phyloP scores from a whole-genome alignment of 192 early-diverging fungal genomes.

The Coemansia sp. region DNA sequence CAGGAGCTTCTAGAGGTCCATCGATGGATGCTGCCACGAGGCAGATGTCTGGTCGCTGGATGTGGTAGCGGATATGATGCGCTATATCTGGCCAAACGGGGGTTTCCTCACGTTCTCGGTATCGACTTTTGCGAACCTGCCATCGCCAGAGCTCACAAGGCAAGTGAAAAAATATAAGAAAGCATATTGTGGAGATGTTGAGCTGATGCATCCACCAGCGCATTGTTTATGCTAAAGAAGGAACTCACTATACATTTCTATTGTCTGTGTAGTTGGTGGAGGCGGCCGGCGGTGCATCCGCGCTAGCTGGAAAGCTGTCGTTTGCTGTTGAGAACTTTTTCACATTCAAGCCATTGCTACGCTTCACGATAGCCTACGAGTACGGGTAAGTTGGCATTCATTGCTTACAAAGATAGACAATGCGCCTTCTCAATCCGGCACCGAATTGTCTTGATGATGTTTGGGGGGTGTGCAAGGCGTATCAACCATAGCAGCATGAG shows the following conservation, averaged over 20 bases:
- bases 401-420: constrained; percentile 8
- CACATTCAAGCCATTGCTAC: constrained; percentile 25
- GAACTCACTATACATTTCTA: neutral
- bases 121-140: constrained; percentile 69
- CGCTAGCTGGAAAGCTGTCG: constrained; percentile 27
- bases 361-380: constrained; percentile 50
- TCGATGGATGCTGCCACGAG: constrained; percentile 49
- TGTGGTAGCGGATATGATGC: constrained; percentile 73
- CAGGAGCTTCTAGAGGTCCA: constrained; percentile 46
- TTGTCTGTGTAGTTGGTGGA: constrained; percentile 33
- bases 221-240: neutral
- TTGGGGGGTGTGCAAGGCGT: neutral
- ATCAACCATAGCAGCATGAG: neutral
- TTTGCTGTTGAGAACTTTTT: constrained; percentile 45
- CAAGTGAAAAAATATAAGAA: constrained; percentile 9
- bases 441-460: neutral
- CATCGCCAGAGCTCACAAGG: constrained; percentile 53
- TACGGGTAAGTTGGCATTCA: constrained; percentile 43
- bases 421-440: neutral
- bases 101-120: constrained; percentile 54
- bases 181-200: neutral
- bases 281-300: constrained; percentile 11
- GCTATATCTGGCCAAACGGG: constrained; percentile 64
- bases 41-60: constrained; percentile 48
- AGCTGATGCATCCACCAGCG: constrained; percentile 3